Conservation (phyloP, 805 yeast species). For the Vanderwaltozyma verrucispora region DNA sequence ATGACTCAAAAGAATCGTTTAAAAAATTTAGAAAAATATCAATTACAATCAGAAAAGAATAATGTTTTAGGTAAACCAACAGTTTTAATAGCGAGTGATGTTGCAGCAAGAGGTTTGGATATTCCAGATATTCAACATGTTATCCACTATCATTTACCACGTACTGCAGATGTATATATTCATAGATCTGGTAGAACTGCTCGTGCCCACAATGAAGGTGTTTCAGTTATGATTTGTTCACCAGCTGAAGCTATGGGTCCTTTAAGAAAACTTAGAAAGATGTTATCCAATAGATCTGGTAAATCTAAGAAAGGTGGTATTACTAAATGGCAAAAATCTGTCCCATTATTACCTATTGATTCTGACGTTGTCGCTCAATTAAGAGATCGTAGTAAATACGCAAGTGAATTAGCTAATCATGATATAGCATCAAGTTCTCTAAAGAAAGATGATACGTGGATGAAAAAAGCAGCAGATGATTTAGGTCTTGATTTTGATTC, state of each 20-base stretch:
- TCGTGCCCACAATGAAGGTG: constrained; percentile 88
- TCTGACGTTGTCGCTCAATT: constrained; percentile 60
- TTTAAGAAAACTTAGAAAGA: constrained; percentile 56
- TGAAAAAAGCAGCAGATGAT: constrained; percentile 85
- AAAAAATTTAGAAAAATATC: constrained; percentile 65
- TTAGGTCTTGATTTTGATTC: constrained; percentile 66
- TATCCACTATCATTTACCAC: constrained; percentile 89
- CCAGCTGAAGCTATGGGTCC: constrained; percentile 93
- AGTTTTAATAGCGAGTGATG: constrained; percentile 88
- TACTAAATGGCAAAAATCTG: constrained; percentile 42
- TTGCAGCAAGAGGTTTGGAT: constrained; percentile 97
- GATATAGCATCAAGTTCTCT: constrained; percentile 49
- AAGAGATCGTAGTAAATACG: constrained; percentile 54
- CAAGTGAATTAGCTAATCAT: constrained; percentile 68
- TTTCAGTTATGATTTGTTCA: constrained; percentile 85
- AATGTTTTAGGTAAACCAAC: constrained; percentile 39
- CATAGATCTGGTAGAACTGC: constrained; percentile 99
- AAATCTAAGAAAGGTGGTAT: constrained; percentile 15
- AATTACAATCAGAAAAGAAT: constrained; percentile 30
- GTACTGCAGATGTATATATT: constrained; percentile 88
- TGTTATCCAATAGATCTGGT: constrained; percentile 31
- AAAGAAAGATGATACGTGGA: constrained; percentile 68
- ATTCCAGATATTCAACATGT: constrained; percentile 87
- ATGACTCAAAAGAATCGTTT: constrained; percentile 93
- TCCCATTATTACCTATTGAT: constrained; percentile 67